phyloP scores from a whole-genome alignment of 257 asterid genomes.

The Plantago ovata region DNA sequence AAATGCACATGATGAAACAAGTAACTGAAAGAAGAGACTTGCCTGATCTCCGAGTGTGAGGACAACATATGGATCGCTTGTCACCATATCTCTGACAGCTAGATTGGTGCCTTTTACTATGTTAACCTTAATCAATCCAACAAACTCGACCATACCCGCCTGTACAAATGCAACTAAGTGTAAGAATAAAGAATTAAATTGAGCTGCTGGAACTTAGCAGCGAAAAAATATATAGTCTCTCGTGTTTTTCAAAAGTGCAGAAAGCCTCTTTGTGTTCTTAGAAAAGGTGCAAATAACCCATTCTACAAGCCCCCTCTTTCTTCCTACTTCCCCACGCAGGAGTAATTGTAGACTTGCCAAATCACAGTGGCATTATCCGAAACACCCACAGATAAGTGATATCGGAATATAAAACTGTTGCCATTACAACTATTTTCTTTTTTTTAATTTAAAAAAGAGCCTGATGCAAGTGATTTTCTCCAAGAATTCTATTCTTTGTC shows the following conservation, averaged over 20 bases:
- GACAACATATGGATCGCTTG: conserved; percentile 89
- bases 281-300: no score
- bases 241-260: no score
- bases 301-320: no score
- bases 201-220: conserved; percentile 1
- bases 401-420: not conserved
- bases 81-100: conserved; percentile 81
- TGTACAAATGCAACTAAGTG: conserved; percentile 29
- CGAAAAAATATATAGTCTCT: not conserved
- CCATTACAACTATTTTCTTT: not conserved
- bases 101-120: conserved; percentile 83
- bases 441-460: no score
- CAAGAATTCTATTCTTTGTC: not conserved
- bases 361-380: no score
- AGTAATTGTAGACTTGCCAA: no score
- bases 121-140: conserved; percentile 79
- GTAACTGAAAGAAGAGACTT: conserved; percentile 14
- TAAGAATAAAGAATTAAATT: conserved; percentile 17
- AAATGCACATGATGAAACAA: conserved; percentile 3
- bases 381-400: not conserved
- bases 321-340: no score
- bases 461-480: not conserved
- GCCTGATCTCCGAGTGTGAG: conserved; percentile 86
- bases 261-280: no score
- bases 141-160: conserved; percentile 97